A percentile compares a stretch with the other conserved stretches of the same genome.
These are phyloP conservation scores for Schoenoplectus triqueter DNA, from an alignment of 202 grass and related monocot genomes.

Conservation along the genomic window DNA sequence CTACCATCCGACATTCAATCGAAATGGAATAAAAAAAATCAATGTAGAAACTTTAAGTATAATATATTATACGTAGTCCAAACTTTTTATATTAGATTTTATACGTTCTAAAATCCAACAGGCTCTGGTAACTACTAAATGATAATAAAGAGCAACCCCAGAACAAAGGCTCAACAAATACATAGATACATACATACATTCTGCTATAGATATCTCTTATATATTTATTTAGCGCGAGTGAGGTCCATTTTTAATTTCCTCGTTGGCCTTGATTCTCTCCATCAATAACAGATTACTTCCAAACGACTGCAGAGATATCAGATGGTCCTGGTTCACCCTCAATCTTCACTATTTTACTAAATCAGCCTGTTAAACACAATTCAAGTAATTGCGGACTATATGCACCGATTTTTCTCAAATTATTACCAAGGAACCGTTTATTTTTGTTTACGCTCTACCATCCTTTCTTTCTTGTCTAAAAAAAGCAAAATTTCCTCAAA, in stretches of 20 bases:
- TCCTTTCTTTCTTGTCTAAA: slow-evolving; percentile 11
- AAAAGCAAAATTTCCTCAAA: slow-evolving; percentile 17
- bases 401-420: background rate
- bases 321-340: slow-evolving; percentile 34
- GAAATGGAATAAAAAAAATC: too few species aligned
- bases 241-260: background rate
- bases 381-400: background rate
- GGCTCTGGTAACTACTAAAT: too few species aligned
- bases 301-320: background rate
- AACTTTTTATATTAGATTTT: too few species aligned
- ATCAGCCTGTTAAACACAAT: slow-evolving; percentile 12
- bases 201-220: too few species aligned
- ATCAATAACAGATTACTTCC: background rate
- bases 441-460: background rate
- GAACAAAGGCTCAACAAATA: too few species aligned
- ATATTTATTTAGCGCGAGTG: too few species aligned
- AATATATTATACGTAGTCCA: too few species aligned
- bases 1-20: too few species aligned
- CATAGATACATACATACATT: too few species aligned
- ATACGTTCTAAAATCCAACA: too few species aligned
- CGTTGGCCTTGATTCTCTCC: slow-evolving; percentile 1
- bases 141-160: too few species aligned
- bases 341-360: slow-evolving; percentile 29
- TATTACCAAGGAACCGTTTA: background rate
- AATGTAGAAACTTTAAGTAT: too few species aligned